These are phyloP conservation scores for Exophiala sp. DNA, from an alignment of 2,329 filamentous ascomycete genomes.

Conservation along the genomic window DNA sequence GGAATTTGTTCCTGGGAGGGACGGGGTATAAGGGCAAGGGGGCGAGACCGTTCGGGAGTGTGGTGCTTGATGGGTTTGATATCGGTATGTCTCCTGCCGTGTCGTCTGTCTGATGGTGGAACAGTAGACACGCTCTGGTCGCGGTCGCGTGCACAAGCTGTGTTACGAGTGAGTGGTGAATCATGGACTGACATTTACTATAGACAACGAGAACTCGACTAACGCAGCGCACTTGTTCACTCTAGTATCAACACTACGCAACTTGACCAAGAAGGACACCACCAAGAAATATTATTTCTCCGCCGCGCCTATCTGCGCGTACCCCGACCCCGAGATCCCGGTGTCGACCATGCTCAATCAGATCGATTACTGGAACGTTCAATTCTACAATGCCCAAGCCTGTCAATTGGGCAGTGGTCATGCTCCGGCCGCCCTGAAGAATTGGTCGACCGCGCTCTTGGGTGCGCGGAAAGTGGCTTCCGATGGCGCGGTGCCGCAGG, in stretches of 20 bases:
- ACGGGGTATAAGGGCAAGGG: constrained; percentile 32
- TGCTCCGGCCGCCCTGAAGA: neutral
- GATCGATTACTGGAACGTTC: constrained; percentile 13
- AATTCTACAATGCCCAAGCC: constrained; percentile 18
- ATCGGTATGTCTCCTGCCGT: neutral
- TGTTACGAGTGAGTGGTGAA: neutral
- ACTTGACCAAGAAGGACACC: neutral
- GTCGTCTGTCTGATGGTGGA: too few relatives aligned
- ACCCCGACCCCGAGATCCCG: constrained; percentile 39
- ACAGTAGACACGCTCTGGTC: too few relatives aligned
- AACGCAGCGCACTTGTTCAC: neutral
- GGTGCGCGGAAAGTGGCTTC: neutral
- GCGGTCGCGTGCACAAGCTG: neutral
- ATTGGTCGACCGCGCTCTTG: constrained; percentile 1
- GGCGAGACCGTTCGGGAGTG: constrained; percentile 47
- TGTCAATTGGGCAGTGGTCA: constrained; percentile 6
- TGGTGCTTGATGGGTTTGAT: constrained; percentile 50
- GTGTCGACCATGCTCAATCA: neutral
- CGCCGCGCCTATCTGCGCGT: constrained; percentile 49
- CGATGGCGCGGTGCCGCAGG: neutral
- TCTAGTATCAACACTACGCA: constrained; percentile 10
- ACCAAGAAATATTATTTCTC: constrained; percentile 46
- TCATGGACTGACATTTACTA: neutral
- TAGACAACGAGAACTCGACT: constrained; percentile 10
- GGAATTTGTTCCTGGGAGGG: constrained; percentile 48